phyloP scores from a whole-genome alignment of 2,329 filamentous ascomycete genomes.

The Fusarium begoniae region DNA sequence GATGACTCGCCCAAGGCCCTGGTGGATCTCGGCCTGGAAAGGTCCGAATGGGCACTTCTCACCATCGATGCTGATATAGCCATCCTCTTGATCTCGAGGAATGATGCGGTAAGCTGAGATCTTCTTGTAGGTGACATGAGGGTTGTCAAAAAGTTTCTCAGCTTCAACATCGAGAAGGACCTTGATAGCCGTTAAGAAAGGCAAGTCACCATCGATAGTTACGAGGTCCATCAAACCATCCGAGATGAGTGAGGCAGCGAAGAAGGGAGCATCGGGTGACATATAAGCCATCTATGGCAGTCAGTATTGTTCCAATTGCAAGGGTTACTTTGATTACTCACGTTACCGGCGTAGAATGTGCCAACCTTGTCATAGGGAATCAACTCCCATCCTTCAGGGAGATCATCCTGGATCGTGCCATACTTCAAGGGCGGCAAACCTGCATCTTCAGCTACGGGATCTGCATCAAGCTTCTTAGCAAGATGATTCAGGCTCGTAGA shows the following conservation, averaged over 20 bases:
- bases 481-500: conserved; percentile 40
- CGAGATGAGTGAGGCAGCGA: conserved; percentile 80
- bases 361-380: conserved; percentile 80
- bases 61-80: conserved; percentile 94
- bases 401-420: conserved; percentile 79
- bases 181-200: conserved; percentile 70
- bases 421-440: conserved; percentile 79
- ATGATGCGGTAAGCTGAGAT: conserved; percentile 87
- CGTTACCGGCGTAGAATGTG: conserved; percentile 94
- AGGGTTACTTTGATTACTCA: conserved; percentile 50
- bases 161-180: conserved; percentile 78
- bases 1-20: conserved; percentile 83
- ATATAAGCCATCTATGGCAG: conserved; percentile 81
- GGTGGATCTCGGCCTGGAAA: conserved; percentile 91
- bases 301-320: conserved; percentile 12
- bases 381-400: conserved; percentile 81
- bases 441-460: conserved; percentile 44
- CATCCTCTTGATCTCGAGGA: conserved; percentile 74
- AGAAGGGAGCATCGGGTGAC: conserved; percentile 88
- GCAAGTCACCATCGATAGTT: conserved; percentile 79
- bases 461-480: conserved; percentile 42
- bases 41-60: conserved; percentile 87
- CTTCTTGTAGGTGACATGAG: conserved; percentile 83
- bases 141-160: conserved; percentile 81
- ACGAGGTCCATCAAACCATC: conserved; percentile 90